Base-by-base conservation (phyloP, 202 grass and related monocot genomes). In the Panicum hallii region DNA sequence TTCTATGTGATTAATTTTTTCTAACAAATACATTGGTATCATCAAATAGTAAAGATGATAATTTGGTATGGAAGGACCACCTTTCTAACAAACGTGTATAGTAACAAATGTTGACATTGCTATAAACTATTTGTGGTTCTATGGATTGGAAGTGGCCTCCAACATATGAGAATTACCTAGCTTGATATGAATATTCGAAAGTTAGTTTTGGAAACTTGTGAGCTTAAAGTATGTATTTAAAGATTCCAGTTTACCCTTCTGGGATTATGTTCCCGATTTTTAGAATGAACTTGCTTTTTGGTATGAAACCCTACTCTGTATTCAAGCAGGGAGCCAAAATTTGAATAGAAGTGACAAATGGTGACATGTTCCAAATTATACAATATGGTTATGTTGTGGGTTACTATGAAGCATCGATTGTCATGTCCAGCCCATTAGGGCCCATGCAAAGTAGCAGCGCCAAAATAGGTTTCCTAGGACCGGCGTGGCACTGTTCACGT, bases 321-420 rank as follows among this genome's bases (percentile, higher is more conserved):
- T 69, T 5, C 19, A 69, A 54, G 17, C 17, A 56, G n/a, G 19
- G 54, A 56, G 9, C 54, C 7, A 56, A 56, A 20, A 56, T 56
- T 56, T 56, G 11, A 26, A 68, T 44, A 68, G 19, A 68, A 49
- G 23, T 74, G 15, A 74, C 8, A 74, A 52, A 74, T 74, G 15
- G 23, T 20, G 8, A 64, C 14, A 64, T 74, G 28, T 34, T 53
- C 52, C 47, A 60, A 57, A 34, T 28, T 36, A 58, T 60, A n/a
- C 9, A 47, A 9, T 41, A 20, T 3, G 32, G 38, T 56, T 77
- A 70, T 81, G 16, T 57, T 60, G 34, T 60, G 22, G 41, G 32
- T 53, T 67, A 15, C 48, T 67, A 65, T 50, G 2, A 6, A 52
- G 30, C 66, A 67, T 15, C 55, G 32, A 16, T 40, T 38, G 3